Percentiles rank a stretch among this genome's conserved stretches.
These are phyloP conservation scores for Hypocrella siamensis DNA, from an alignment of 2,329 filamentous ascomycete species.

Conservation along the genomic window DNA sequence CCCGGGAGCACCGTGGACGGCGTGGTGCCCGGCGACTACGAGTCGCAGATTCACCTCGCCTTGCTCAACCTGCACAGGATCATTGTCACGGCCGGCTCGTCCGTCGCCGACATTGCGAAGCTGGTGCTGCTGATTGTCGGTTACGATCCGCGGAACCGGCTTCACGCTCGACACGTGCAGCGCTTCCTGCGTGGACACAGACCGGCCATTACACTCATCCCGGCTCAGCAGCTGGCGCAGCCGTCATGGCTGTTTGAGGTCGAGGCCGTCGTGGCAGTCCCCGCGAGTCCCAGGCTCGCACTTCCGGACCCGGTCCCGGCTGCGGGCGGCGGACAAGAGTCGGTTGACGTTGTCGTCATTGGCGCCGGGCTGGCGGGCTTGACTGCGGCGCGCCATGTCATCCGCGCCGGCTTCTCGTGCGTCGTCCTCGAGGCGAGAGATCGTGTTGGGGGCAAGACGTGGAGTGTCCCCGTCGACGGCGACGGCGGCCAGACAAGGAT, in stretches of 20 bases:
- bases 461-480: conserved; percentile 16
- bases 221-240: conserved; percentile 22
- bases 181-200: conserved; percentile 7
- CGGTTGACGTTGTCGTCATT: conserved; percentile 20
- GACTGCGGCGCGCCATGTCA: conserved; percentile 18
- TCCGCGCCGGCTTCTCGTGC: conserved; percentile 19
- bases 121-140: conserved; percentile 26
- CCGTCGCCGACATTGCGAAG: conserved; percentile 21
- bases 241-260: conserved; percentile 26
- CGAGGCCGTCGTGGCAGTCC: conserved; percentile 19
- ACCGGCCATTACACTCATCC: conserved; percentile 25
- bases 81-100: conserved; percentile 12
- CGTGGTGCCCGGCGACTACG: background rate
- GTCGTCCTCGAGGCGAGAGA: conserved; percentile 32
- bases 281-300: conserved; percentile 1
- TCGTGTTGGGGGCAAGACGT: conserved; percentile 36
- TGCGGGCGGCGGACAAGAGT: background rate
- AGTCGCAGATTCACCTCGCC: background rate
- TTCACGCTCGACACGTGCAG: conserved; percentile 20
- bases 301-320: conserved; percentile 1
- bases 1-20: background rate
- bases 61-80: background rate
- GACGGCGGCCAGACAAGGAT: conserved; percentile 18
- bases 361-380: conserved; percentile 27
- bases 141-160: conserved; percentile 20